Percentiles rank a stretch among this genome's conserved stretches.
Evolutionary conservation across 164 flowering plant genomes (phyloP).

Genomic region (Chimonanthus salicifolius): DNA sequence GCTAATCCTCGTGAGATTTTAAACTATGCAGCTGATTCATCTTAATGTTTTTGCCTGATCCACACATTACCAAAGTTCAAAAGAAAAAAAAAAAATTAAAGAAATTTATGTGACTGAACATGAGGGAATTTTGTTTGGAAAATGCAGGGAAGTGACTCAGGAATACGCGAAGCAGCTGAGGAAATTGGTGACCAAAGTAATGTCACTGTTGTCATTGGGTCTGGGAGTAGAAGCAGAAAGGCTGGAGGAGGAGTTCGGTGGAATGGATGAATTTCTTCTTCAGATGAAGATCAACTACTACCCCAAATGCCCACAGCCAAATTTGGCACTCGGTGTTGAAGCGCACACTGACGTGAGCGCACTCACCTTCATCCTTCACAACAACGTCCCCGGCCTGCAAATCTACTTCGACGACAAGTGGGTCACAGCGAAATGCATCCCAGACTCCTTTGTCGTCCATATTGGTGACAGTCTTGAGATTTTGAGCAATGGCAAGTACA

Average conservation of each 20-base stretch:
- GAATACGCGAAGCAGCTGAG: slow-evolving; percentile 60
- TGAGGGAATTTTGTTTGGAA: neutral
- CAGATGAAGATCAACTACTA: slow-evolving; percentile 94
- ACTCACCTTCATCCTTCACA: slow-evolving; percentile 90
- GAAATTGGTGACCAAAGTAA: slow-evolving; percentile 48
- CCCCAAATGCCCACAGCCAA: slow-evolving; percentile 95
- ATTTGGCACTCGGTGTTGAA: slow-evolving; percentile 87
- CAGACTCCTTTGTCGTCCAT: slow-evolving; percentile 78
- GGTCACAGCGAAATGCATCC: slow-evolving; percentile 89
- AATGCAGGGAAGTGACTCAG: slow-evolving; percentile 52
- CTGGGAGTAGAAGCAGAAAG: slow-evolving; percentile 73
- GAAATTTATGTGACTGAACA: too few species aligned
- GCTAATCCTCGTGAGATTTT: too few species aligned
- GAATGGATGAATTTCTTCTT: slow-evolving; percentile 62
- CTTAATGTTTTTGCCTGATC: too few species aligned
- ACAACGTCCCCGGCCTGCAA: slow-evolving; percentile 97
- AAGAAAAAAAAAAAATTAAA: too few species aligned
- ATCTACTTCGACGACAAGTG: slow-evolving; percentile 58
- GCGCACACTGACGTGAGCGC: slow-evolving; percentile 91
- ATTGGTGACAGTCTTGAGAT: slow-evolving; percentile 88
- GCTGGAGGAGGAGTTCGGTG: slow-evolving; percentile 79
- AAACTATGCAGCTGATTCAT: too few species aligned
- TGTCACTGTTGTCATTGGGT: slow-evolving; percentile 52
- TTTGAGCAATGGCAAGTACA: slow-evolving; percentile 80
- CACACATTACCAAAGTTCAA: too few species aligned